These are phyloP conservation scores for Penicillium sp. DNA, from an alignment of 2,329 filamentous ascomycete genomes.

Conservation along the genomic window DNA sequence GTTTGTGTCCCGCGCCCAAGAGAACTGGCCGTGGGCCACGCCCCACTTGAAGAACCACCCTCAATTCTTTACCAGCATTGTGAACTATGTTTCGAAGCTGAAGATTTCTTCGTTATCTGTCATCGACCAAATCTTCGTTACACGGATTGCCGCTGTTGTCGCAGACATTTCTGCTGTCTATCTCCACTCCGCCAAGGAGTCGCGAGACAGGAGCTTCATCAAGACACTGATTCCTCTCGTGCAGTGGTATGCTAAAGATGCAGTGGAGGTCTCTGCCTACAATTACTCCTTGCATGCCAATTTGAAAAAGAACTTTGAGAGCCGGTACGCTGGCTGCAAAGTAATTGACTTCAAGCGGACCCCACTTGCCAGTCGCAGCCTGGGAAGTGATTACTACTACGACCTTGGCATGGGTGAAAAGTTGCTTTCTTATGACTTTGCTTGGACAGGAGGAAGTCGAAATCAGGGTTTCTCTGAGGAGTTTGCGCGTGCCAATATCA, in stretches of 20 bases:
- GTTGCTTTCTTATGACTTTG: constrained; percentile 74
- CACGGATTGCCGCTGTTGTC: constrained; percentile 75
- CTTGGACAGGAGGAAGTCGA: constrained; percentile 70
- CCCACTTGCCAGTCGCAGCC: constrained; percentile 61
- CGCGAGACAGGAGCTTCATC: constrained; percentile 67
- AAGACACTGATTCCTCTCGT: constrained; percentile 73
- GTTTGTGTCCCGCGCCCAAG: constrained; percentile 85
- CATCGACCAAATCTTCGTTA: constrained; percentile 57
- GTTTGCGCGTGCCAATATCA: constrained; percentile 83
- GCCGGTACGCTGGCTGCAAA: constrained; percentile 71
- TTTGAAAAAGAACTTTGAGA: constrained; percentile 79
- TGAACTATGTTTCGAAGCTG: constrained; percentile 66
- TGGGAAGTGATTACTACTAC: constrained; percentile 83
- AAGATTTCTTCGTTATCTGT: constrained; percentile 55
- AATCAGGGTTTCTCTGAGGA: constrained; percentile 78
- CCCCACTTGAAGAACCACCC: constrained; percentile 74
- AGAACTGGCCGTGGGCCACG: constrained; percentile 95
- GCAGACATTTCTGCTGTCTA: constrained; percentile 91
- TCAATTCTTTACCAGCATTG: constrained; percentile 70
- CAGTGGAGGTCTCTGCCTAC: constrained; percentile 76
- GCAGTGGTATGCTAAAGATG: constrained; percentile 77
- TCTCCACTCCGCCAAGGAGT: constrained; percentile 80
- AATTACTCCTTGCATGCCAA: constrained; percentile 86
- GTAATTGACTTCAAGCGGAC: constrained; percentile 82
- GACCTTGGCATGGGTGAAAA: constrained; percentile 72